A percentile compares a stretch with the other conserved stretches of the same genome.
Conservation (phyloP, 768 basidiomycete genomes). For the Exsudoporus frostii region DNA sequence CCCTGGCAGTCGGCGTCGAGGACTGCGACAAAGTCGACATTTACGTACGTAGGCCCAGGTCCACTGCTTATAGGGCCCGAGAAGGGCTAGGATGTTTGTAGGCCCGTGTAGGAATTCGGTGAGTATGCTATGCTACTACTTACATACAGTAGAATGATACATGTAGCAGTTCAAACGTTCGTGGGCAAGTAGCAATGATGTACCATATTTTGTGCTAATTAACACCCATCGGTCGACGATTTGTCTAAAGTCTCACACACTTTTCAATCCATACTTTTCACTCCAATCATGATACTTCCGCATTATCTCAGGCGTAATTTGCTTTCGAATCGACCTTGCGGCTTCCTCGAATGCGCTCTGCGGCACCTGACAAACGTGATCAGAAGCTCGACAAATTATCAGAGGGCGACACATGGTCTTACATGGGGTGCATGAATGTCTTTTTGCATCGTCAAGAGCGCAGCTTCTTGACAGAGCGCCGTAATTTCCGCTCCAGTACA, state of each 20-base stretch:
- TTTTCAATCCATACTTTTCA: slow-evolving; percentile 27
- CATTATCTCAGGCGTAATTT: slow-evolving; percentile 83
- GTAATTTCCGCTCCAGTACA: slow-evolving; percentile 96
- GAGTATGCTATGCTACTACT: too few relatives aligned
- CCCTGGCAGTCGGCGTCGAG: not conserved
- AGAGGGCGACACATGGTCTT: slow-evolving; percentile 27
- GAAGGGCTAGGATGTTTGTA: too few relatives aligned
- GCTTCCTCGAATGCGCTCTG: slow-evolving; percentile 70
- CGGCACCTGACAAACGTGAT: slow-evolving; percentile 54
- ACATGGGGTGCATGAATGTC: slow-evolving; percentile 78
- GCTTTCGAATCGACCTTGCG: slow-evolving; percentile 64
- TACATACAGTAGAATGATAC: too few relatives aligned
- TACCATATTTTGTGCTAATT: too few relatives aligned
- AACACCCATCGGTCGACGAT: too few relatives aligned
- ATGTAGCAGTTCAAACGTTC: too few relatives aligned
- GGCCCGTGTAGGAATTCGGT: too few relatives aligned
- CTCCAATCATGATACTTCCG: slow-evolving; percentile 73
- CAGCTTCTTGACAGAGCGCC: slow-evolving; percentile 94
- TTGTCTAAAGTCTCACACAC: slow-evolving; percentile 1
- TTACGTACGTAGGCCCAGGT: too few relatives aligned
- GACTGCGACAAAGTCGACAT: not conserved
- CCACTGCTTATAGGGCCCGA: too few relatives aligned
- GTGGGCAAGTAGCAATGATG: too few relatives aligned
- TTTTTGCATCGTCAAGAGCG: slow-evolving; percentile 84
- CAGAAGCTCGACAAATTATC: not conserved